Evolutionary conservation across 2,329 filamentous ascomycete species (phyloP), one percentile per base, ranked within the genome.

Genomic region (Neofusicoccum parvum): DNA sequence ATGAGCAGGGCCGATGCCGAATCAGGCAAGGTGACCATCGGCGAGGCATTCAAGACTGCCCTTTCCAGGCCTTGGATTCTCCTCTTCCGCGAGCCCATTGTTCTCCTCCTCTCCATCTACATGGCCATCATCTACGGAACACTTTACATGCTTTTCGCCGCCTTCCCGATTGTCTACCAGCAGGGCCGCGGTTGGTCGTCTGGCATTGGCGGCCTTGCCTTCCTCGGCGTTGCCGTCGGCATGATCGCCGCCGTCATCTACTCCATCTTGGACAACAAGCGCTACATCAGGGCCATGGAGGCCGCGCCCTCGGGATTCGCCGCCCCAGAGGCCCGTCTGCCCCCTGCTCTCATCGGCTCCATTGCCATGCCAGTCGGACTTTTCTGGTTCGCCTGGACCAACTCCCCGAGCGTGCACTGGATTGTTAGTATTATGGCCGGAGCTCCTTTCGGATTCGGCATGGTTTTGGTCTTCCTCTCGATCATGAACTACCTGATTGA

Each of bases 371-470:
- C 88, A 3, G 73, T 88, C 17, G 86, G 87, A 3, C 79, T 91
- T n/a, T 90, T 91, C 80, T 87, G 85, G 81, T 90, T 90, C 69
- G 88, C 87, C 1, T 90, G 88, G 88, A 90, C 88, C 0, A 87
- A 86, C 68, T 81, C 78, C 15, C 46, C 66, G 1, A 46, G n/a
- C 17, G 78, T 90, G 11, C 83, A 84, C 58, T 88, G 83, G 81
- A 80, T 86, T 17, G 81, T 80, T 1, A 82, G 83, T 10, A 79
- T 85, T 66, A 67, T 84, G 1, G 85, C 83, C 0, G 84, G 81
- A 0, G 71, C 74, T 2, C 68, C 84, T 0, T 79, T 86, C 7
- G 84, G 83, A 0, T 69, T 78, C 23, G 78, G 77, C 69, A 79
- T 72, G 70, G 70, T 74, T 0, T 59, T 73, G 5, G 50, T 73